Conservation (phyloP, 2,329 filamentous ascomycete species). For the Ilyonectria sp. region DNA sequence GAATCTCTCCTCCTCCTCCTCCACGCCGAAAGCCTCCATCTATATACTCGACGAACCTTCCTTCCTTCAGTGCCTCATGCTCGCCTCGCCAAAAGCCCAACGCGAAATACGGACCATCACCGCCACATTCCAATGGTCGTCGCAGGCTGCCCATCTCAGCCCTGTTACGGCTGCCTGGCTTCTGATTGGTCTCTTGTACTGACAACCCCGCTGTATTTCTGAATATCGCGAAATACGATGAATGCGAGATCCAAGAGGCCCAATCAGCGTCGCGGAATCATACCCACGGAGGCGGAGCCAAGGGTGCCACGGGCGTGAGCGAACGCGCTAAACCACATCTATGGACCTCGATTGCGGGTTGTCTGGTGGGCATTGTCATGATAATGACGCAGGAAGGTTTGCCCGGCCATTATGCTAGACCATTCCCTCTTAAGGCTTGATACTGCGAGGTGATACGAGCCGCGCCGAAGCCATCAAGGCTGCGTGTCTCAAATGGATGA, state of each 20-base stretch:
- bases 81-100: slow-evolving; percentile 20
- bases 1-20: background rate
- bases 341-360: background rate
- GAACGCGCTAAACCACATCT: background rate
- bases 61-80: background rate
- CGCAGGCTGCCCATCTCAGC: slow-evolving; percentile 23
- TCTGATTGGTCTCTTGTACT: slow-evolving; percentile 32
- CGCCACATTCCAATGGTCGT: slow-evolving; percentile 3
- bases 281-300: slow-evolving; percentile 35
- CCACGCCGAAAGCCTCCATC: background rate
- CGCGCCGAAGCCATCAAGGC: background rate
- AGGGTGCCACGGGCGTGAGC: background rate
- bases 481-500: no score
- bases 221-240: slow-evolving; percentile 47
- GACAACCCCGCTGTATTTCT: slow-evolving; percentile 19
- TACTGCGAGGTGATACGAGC: slow-evolving; percentile 2
- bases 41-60: slow-evolving; percentile 5
- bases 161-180: slow-evolving; percentile 2
- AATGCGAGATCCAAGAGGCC: slow-evolving; percentile 45
- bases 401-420: background rate
- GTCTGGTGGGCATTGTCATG: background rate
- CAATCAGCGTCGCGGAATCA: slow-evolving; percentile 31
- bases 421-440: slow-evolving; percentile 7
- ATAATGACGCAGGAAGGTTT: slow-evolving; percentile 6
- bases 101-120: slow-evolving; percentile 20